phyloP scores from a whole-genome alignment of 2,329 filamentous ascomycete species.

The Dothistroma pini region DNA sequence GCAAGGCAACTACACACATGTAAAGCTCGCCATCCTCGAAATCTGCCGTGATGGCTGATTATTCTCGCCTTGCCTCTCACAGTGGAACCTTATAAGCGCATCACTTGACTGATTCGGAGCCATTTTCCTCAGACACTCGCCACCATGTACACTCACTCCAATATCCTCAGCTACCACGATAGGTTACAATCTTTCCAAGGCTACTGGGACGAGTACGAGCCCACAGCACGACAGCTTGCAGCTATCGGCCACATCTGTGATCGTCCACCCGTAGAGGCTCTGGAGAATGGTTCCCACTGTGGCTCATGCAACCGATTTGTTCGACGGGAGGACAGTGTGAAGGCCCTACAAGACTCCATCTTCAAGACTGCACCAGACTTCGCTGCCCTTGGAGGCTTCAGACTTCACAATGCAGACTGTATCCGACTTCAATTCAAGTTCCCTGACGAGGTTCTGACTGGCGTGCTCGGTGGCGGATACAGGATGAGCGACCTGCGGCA shows the following conservation, averaged over 20 bases:
- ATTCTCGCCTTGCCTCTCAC: no score
- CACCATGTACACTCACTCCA: constrained; percentile 1
- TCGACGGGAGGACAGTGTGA: constrained; percentile 23
- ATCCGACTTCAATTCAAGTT: constrained; percentile 26
- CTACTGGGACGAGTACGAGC: constrained; percentile 25
- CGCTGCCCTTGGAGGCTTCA: constrained; percentile 7
- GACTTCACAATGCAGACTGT: constrained; percentile 28
- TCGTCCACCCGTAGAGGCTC: constrained; percentile 29
- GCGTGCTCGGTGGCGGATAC: constrained; percentile 1
- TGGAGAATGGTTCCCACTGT: constrained; percentile 33
- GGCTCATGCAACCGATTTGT: constrained; percentile 29
- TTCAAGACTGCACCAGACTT: constrained; percentile 1
- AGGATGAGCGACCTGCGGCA: constrained; percentile 15
- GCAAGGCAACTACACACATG: no score
- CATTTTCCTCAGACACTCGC: not conserved
- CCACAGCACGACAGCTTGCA: constrained; percentile 30
- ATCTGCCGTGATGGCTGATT: no score
- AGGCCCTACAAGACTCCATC: constrained; percentile 21
- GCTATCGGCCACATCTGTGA: constrained; percentile 33
- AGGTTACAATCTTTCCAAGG: constrained; percentile 22
- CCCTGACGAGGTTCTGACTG: constrained; percentile 23
- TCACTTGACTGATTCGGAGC: not conserved
- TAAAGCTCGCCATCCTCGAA: no score
- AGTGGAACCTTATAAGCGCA: no score
- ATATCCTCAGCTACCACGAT: constrained; percentile 6